phyloP scores from a whole-genome alignment of 352 stramenopile genomes.

The Phytophthora tentaculata region DNA sequence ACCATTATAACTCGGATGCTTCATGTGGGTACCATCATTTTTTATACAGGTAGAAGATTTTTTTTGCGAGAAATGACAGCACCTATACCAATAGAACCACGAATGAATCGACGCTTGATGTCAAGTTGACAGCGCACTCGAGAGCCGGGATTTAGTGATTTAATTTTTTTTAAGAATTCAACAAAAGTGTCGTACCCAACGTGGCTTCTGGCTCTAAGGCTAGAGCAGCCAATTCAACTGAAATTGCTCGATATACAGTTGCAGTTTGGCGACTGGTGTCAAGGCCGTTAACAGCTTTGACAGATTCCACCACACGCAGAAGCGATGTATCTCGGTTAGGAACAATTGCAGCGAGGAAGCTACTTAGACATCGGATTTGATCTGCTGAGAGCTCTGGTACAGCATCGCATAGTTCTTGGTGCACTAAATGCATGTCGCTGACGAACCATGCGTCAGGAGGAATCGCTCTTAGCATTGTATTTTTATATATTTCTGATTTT shows the following conservation, averaged over 20 bases:
- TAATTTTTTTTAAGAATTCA: not conserved
- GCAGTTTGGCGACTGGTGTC: no score
- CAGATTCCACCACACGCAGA: not conserved
- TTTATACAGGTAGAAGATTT: no score
- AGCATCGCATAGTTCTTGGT: not conserved
- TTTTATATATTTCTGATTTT: slow-evolving; percentile 1
- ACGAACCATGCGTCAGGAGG: not conserved
- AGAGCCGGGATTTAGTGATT: not conserved
- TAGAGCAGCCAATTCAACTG: no score
- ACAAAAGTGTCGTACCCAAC: slow-evolving; percentile 1
- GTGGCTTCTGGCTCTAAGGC: no score
- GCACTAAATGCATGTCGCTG: not conserved
- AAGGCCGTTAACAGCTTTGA: not conserved
- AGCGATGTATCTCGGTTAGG: no score
- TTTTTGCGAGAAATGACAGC: no score
- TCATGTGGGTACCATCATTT: no score
- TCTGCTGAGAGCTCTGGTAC: not conserved
- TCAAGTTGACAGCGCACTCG: slow-evolving; percentile 2
- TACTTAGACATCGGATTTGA: not conserved
- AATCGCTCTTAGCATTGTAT: not conserved
- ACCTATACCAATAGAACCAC: no score
- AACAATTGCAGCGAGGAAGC: slow-evolving; percentile 1
- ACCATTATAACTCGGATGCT: no score
- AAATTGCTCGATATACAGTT: no score
- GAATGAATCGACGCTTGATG: not conserved